Evolutionary conservation across 2,329 filamentous ascomycete genomes (phyloP).

Genomic region (Aureobasidium sp.): DNA sequence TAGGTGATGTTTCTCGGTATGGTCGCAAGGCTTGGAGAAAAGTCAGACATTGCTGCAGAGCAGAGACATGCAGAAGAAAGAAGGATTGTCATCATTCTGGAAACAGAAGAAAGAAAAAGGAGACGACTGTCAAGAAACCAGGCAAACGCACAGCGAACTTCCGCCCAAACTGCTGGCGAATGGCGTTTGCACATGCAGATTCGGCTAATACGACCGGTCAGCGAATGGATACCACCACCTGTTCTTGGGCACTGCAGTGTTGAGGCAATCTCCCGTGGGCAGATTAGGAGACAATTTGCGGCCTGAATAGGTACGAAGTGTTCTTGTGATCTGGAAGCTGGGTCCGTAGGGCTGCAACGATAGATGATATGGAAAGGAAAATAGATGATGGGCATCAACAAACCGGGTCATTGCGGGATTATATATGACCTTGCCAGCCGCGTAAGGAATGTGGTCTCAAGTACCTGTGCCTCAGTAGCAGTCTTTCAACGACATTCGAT

Average conservation of each 20-base stretch:
- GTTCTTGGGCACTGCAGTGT: neutral
- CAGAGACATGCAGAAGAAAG: slow-evolving; percentile 11
- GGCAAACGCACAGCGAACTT: slow-evolving; percentile 14
- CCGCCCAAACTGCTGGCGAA: slow-evolving; percentile 15
- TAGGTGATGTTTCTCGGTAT: neutral
- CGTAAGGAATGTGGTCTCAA: slow-evolving; percentile 1
- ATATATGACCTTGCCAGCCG: slow-evolving; percentile 3
- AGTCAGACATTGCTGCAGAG: slow-evolving; percentile 13
- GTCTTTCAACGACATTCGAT: neutral
- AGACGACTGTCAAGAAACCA: slow-evolving; percentile 13
- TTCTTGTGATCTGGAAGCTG: slow-evolving; percentile 1
- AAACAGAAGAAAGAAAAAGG: neutral
- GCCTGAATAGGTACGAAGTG: neutral
- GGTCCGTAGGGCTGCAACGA: slow-evolving; percentile 11
- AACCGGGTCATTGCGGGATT: slow-evolving; percentile 1
- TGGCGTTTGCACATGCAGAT: slow-evolving; percentile 16
- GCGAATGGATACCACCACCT: neutral
- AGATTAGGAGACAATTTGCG: neutral
- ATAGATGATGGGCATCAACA: slow-evolving; percentile 6
- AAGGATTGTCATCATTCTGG: neutral
- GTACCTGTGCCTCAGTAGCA: neutral
- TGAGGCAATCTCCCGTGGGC: neutral
- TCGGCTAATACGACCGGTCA: slow-evolving; percentile 15
- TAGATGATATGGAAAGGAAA: slow-evolving; percentile 4
- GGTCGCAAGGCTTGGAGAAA: slow-evolving; percentile 2